Evolutionary conservation across 805 yeast genomes (phyloP), one percentile per base, ranked within the genome.

Genomic region (Candida pseudoglaebosa): DNA sequence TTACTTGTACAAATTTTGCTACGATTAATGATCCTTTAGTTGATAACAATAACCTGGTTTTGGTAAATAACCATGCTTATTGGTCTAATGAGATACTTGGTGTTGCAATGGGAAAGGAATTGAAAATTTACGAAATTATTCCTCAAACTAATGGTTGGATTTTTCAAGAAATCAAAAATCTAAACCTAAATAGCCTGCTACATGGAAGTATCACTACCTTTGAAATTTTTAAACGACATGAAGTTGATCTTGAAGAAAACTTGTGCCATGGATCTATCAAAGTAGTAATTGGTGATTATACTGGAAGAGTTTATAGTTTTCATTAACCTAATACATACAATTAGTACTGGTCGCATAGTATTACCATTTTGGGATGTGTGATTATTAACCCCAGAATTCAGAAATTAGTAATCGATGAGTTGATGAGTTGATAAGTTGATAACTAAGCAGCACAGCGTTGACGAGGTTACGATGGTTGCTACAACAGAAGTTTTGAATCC

Each of bases 261-360:
- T 47, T 54, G 35, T 50, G 46, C 32, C 53, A 63, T 57, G 78
- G 57, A 41, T 56, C 42, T 18, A 37, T 62, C 30, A 71, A 67
- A 38, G 46, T 81, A 19, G 61, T 77, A 6, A 65, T 77, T 20
- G 86, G 85, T 3, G 84, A 80, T 48, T 47, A 62, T 4, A 49
- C 53, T 7, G 86, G 87, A 1, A 59, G 67, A 34, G 70, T 82
- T 3, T 71, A 71, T 40, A 59, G 12, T 22, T 22, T 22, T 22
- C 26, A 22, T 9, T 12, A 22, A 22, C 26, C 12, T 8, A 12
- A 22, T 9, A 12, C 26, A 22, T 22, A 8, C 8, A 9, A 34
- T 19, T 5, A 32, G 5, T n/a, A n/a, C n/a, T n/a, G n/a, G n/a
- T n/a, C n/a, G n/a, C n/a, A n/a, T n/a, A n/a, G n/a, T n/a, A n/a